Percentiles rank a stretch among this genome's conserved stretches.
These are phyloP conservation scores for Leishmania arabica DNA, from an alignment of 208 protist genomes.

Conservation along the genomic window DNA sequence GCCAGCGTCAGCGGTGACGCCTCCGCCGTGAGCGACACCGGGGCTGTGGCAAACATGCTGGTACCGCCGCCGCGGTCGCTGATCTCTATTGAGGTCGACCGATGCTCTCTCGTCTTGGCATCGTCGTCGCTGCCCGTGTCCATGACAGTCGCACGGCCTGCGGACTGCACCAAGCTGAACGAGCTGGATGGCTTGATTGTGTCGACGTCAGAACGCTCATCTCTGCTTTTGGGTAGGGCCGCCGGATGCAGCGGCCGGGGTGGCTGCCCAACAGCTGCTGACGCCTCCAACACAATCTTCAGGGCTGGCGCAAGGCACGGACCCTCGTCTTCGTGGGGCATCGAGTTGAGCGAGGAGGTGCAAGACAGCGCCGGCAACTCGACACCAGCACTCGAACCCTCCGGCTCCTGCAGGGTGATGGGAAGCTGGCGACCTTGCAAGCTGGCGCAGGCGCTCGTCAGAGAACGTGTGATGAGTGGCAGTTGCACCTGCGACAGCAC, in stretches of 20 bases:
- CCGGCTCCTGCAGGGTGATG: neutral
- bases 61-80: neutral
- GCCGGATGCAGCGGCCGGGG: neutral
- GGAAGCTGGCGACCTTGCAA: neutral
- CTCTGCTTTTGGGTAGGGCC: neutral
- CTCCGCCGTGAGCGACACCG: neutral
- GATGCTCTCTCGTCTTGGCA: neutral
- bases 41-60: neutral
- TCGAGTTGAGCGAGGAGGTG: constrained; percentile 21
- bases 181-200: neutral
- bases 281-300: neutral
- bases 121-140: neutral
- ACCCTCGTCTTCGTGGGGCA: constrained; percentile 18
- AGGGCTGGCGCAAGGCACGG: neutral
- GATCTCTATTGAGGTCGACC: neutral
- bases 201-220: neutral
- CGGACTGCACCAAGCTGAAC: neutral
- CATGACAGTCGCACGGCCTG: too few species aligned
- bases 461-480: constrained; percentile 1
- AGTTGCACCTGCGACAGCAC: constrained; percentile 4
- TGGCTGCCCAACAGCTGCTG: constrained; percentile 8
- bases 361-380: neutral
- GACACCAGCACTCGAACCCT: neutral
- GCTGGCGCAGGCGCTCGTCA: neutral
- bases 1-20: neutral